These are phyloP conservation scores for Monilinia polystroma DNA, from an alignment of 2,329 filamentous ascomycete genomes.

Conservation along the genomic window DNA sequence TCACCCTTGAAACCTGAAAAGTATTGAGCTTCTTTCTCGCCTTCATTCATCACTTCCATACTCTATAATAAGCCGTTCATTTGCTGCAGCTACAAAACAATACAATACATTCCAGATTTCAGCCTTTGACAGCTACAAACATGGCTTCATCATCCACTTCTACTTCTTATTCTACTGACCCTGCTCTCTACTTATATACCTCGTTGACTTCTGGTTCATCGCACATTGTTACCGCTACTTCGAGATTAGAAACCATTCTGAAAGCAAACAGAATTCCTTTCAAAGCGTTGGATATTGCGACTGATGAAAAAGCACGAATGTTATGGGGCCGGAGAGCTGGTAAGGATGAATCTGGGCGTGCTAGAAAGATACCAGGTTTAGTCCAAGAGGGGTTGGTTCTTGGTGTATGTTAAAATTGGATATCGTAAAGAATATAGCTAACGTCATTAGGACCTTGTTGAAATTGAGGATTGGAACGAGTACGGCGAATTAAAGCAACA, in stretches of 20 bases:
- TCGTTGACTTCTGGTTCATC: constrained; percentile 93
- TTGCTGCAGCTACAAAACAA: background rate
- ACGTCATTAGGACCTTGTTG: constrained; percentile 72
- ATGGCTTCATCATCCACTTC: constrained; percentile 39
- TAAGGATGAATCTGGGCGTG: constrained; percentile 61
- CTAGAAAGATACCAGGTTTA: constrained; percentile 80
- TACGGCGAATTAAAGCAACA: constrained; percentile 92
- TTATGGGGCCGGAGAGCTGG: constrained; percentile 83
- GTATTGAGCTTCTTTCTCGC: background rate
- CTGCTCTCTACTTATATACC: constrained; percentile 89
- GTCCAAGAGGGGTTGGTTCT: constrained; percentile 85
- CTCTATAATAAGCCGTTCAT: background rate
- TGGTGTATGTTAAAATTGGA: constrained; percentile 62
- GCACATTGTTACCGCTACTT: constrained; percentile 94
- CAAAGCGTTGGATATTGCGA: constrained; percentile 86
- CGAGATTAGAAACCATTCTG: constrained; percentile 91
- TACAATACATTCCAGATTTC: constrained; percentile 3
- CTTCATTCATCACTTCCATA: background rate
- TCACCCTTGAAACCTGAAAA: background rate
- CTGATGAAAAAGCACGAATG: constrained; percentile 82
- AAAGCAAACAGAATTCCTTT: constrained; percentile 94
- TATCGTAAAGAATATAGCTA: constrained; percentile 22
- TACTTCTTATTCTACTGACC: constrained; percentile 51
- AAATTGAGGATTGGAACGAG: constrained; percentile 99
- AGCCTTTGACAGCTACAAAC: constrained; percentile 22